Evolutionary conservation across 306 rosid genomes (phyloP), one percentile per base, ranked within the genome.

Genomic region (Dalbergia cochinchinensis): DNA sequence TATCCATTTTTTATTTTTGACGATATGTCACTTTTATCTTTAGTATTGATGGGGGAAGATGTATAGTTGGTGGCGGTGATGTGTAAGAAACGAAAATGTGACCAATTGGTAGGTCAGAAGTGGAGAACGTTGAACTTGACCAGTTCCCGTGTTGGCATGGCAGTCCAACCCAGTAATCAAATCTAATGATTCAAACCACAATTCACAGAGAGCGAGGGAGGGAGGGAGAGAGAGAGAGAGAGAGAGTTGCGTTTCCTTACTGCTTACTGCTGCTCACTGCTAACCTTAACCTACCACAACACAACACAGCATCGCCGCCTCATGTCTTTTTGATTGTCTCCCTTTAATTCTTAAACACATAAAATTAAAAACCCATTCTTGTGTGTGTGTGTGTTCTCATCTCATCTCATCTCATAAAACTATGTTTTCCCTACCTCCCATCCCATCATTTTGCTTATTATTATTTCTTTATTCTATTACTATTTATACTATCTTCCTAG

Each of bases 121-220:
- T 35, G 62, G 35, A 78, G 82, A 81, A 81, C 34, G 50, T 74
- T 67, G 85, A 81, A 81, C 72, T 51, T 0, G 73, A 69, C 81
- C 50, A 48, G 8, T 68, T 80, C 59, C 74, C 2, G 7, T 50
- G 69, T 73, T 80, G 54, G 44, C 15, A 70, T 80, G 42, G 44
- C 15, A 70, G 71, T 63, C 59, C 44, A 19, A 34, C 22, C 16
- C n/a, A 42, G 47, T 42, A 5, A 37, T 6, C 41, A 37, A 37
- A 37, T 37, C 7, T 0, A 5, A 37, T 37, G 1, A 26, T 26
- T 26, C 31, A 26, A 26, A 26, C 2, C 3, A 2, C 31, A 26
- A 26, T 26, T 26, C 22, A 20, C 22, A 20, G 22, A 20, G n/a
- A n/a, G n/a, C n/a, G n/a, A n/a, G n/a, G n/a, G 6, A 35, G 39